Base-by-base conservation (phyloP, 192 early-diverging fungal species). In the Rhizophagus sp. region DNA sequence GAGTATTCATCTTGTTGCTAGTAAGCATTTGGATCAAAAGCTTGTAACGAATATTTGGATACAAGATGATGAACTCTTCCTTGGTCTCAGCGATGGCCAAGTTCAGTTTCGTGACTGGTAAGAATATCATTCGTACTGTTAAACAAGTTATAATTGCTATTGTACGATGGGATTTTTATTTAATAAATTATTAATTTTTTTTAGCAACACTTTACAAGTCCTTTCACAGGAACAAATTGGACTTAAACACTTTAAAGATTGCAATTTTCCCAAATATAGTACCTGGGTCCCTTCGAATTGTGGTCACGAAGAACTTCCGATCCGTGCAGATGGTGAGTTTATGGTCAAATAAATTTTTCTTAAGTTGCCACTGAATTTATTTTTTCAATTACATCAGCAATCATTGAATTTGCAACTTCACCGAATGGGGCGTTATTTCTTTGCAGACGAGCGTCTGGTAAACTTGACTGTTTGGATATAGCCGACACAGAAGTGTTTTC, bases 391-490 rank as follows among this genome's bases (percentile, higher is more conserved):
- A 71, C 33, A 41, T 34, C 65, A 78, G 63, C 76, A 47, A 70
- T 78, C 19, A 47, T 33, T 15, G 64, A 78, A 78, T 78, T 68
- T 34, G 44, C 65, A 24, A 69, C 50, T 27, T 78, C 76, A 36
- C 76, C 76, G 7, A 78, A 78, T 30, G 61, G 65, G 19, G n/a
- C 76, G 19, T 62, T 66, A 25, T 25, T 78, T 39, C 44, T 69
- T 33, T 69, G 76, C 50, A 27, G 25, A 17, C 25, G 63, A 22
- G 10, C 41, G 4, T 78, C 66, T 2, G 76, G 66, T 12, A 47
- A 78, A 50, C 44, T 78, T 27, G 76, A 78, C 15, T 78, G 61
- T 69, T 33, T 78, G 33, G 76, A 78, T 33, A 69, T 78, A 33
- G 76, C 76, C 2, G 47, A 69, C 33, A 6, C 22, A 44, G 27